These are phyloP conservation scores for Sugiyamaella floridensis DNA, from an alignment of 805 yeast species.

Conservation along the genomic window DNA sequence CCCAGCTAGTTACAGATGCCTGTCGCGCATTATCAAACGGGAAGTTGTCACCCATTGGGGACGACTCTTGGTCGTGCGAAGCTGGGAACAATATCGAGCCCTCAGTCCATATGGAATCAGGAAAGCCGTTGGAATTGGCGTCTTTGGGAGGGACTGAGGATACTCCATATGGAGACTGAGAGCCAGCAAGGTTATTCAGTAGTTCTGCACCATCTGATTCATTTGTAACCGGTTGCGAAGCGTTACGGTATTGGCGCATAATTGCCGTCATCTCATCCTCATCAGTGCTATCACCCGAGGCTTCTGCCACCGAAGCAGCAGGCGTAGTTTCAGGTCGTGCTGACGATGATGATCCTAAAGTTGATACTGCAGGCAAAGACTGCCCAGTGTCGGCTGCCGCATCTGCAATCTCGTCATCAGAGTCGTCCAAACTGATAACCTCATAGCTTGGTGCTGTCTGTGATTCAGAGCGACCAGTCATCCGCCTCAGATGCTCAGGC, in stretches of 20 bases:
- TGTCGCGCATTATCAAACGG: not conserved
- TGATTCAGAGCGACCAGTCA: not conserved
- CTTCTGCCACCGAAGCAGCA: not conserved
- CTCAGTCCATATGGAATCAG: not conserved
- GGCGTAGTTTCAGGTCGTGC: not conserved
- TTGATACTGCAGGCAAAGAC: not conserved
- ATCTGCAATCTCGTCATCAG: slow-evolving; percentile 7
- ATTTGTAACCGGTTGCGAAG: not conserved
- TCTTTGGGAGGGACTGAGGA: not conserved
- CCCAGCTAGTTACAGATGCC: not conserved
- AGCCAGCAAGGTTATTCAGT: no score
- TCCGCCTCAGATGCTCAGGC: not conserved
- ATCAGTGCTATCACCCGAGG: not conserved
- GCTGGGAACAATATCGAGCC: not conserved
- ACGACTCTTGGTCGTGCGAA: not conserved
- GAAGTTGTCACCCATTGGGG: not conserved
- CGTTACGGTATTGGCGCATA: not conserved
- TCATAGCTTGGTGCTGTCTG: not conserved
- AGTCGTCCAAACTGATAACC: slow-evolving; percentile 7
- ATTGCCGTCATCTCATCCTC: not conserved
- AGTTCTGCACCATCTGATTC: not conserved
- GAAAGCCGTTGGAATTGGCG: not conserved
- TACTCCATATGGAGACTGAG: no score
- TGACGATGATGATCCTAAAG: not conserved
- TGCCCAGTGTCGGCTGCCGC: not conserved